phyloP scores from a whole-genome alignment of 805 yeast species.

The Candida manassasensis region DNA sequence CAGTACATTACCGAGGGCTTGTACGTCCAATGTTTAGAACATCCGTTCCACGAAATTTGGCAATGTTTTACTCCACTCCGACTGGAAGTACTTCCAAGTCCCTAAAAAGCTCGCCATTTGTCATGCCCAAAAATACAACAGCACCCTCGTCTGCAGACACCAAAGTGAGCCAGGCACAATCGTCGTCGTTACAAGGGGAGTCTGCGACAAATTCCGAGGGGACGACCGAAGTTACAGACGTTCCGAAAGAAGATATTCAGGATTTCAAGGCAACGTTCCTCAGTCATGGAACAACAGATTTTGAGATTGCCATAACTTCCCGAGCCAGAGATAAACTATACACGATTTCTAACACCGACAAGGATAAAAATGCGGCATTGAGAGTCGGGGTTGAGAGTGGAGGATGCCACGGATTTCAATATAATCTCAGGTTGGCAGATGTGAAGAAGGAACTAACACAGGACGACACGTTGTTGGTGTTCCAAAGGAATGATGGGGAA shows the following conservation, averaged over 20 bases:
- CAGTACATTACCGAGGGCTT: not conserved
- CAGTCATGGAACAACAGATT: constrained; percentile 30
- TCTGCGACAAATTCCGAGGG: too few species aligned
- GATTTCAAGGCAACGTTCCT: constrained; percentile 32
- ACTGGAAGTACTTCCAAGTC: constrained; percentile 10
- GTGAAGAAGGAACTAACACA: constrained; percentile 30
- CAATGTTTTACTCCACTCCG: not conserved
- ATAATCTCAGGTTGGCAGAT: constrained; percentile 62
- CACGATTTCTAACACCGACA: constrained; percentile 47
- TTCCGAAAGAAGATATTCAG: constrained; percentile 20
- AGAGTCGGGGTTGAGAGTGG: constrained; percentile 85
- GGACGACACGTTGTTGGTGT: constrained; percentile 41
- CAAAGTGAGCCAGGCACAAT: too few species aligned
- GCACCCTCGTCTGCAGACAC: not conserved
- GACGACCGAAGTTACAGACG: too few species aligned
- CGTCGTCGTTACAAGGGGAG: too few species aligned
- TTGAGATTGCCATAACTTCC: constrained; percentile 43
- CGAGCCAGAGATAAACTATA: constrained; percentile 51
- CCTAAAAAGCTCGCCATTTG: constrained; percentile 25
- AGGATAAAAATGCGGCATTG: constrained; percentile 57
- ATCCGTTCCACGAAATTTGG: not conserved
- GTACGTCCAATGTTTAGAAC: too few species aligned
- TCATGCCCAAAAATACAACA: constrained; percentile 20
- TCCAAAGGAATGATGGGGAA: constrained; percentile 50
- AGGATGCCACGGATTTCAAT: constrained; percentile 98